phyloP scores from a whole-genome alignment of 441 rosid genomes.

The Flueggea neowawraea region DNA sequence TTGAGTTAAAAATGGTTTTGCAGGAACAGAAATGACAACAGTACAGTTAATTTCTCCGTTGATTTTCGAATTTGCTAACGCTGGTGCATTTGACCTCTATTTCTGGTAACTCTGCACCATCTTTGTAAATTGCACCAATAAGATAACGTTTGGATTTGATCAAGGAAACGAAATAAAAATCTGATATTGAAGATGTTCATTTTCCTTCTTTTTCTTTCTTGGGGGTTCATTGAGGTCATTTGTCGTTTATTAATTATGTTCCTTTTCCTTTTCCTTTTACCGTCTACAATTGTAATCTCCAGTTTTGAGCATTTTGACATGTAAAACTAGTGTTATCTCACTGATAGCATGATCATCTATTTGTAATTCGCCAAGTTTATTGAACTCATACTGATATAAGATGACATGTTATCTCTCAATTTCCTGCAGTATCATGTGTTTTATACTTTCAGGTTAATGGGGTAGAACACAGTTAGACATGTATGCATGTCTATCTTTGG shows the following conservation, averaged over 20 bases:
- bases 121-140: constrained; percentile 18
- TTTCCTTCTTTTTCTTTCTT: not conserved
- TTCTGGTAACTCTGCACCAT: constrained; percentile 21
- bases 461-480: not conserved
- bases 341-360: not conserved
- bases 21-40: constrained; percentile 9
- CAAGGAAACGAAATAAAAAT: constrained; percentile 17
- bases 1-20: constrained; percentile 6
- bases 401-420: not conserved
- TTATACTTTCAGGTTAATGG: not conserved
- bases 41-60: constrained; percentile 8
- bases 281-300: not conserved
- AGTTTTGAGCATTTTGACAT: not conserved
- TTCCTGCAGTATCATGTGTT: not conserved
- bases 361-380: not conserved
- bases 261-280: not conserved
- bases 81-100: constrained; percentile 16
- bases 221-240: not conserved
- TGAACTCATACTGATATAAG: not conserved
- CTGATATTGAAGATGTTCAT: constrained; percentile 3
- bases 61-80: constrained; percentile 10
- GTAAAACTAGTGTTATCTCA: not conserved
- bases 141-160: not conserved
- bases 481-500: not conserved
- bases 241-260: constrained; percentile 1